Evolutionary conservation across 2,329 filamentous ascomycete genomes (phyloP), one percentile per base, ranked within the genome.

Genomic region (Aspergillus hiratsukae): DNA sequence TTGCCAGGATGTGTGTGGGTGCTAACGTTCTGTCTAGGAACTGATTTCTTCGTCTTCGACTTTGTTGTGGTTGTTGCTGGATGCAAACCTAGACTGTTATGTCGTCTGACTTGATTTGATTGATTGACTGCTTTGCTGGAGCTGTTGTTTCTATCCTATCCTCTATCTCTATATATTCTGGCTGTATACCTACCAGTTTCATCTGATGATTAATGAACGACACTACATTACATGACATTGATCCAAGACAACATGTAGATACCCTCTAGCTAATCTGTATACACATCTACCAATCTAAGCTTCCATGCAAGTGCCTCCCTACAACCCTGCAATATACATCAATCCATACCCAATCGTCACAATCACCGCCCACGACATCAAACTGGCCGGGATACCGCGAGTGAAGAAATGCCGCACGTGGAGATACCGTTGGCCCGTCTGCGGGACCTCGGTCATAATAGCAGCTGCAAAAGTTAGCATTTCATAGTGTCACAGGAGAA

Each of bases 401-500:
- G 89, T 95, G 68, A 99, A 87, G 75, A 99, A 99, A 72, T 99
- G 94, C 70, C 89, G 89, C 52, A 99, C 95, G 58, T 88, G 82
- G 53, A 99, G 82, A 70, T 99, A 99, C 55, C 94, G 83, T 71
- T 96, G 90, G 8, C 94, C 94, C 0, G 92, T 95, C 61, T 88
- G 83, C 0, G 90, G 84, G 67, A 99, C 93, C 76, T 99, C 94
- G 81, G 97, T 97, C 94, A 99, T 97, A 68, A 99, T 97, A 3
- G 94, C 94, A 69, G 94, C 91, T 95, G 61, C 40, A 45, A 29
- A 56, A 50, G 23, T 31, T 19, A 23, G 46, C 62, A 23, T 23
- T 23, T 58, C 62, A 58, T 45, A 55, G 29, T 23, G 43, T 61
- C 28, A 54, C 23, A 52, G 67, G 68, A 60, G 28, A 55, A 51